phyloP scores from a whole-genome alignment of 805 yeast species.

The Priceomyces haplophilus region DNA sequence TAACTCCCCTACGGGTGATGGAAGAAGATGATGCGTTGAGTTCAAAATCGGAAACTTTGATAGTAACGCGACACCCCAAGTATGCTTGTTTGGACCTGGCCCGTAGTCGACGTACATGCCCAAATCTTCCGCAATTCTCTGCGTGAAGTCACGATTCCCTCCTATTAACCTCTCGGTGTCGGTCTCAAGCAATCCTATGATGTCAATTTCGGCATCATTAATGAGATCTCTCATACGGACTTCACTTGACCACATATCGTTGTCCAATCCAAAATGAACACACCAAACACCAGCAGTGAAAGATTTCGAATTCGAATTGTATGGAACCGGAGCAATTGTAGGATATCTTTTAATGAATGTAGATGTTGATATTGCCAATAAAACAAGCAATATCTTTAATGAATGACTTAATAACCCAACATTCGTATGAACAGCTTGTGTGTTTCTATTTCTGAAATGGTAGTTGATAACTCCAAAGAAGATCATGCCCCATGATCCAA shows the following conservation, averaged over 20 bases:
- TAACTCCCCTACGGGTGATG: constrained; percentile 96
- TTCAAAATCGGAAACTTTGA: constrained; percentile 92
- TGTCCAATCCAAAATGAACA: constrained; percentile 93
- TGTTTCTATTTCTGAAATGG: constrained; percentile 22
- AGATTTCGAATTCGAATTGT: constrained; percentile 49
- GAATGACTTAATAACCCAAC: constrained; percentile 19
- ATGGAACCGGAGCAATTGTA: constrained; percentile 62
- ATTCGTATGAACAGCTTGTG: constrained; percentile 21
- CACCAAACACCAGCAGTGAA: constrained; percentile 98
- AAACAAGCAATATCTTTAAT: constrained; percentile 35
- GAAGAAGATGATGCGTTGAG: constrained; percentile 87
- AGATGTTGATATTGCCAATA: constrained; percentile 53
- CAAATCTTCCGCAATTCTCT: constrained; percentile 84
- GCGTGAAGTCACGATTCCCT: constrained; percentile 94
- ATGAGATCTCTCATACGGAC: constrained; percentile 82
- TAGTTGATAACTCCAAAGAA: constrained; percentile 50
- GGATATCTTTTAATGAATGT: constrained; percentile 56
- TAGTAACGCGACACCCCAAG: constrained; percentile 94
- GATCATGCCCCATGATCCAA: constrained; percentile 50
- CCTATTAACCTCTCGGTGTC: constrained; percentile 92
- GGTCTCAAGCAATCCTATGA: constrained; percentile 85
- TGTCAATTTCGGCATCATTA: constrained; percentile 83
- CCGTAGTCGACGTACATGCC: constrained; percentile 96
- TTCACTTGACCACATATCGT: constrained; percentile 97
- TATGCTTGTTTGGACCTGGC: constrained; percentile 96